Base-by-base conservation (phyloP, 2,329 filamentous ascomycete genomes). In the Penicillium sp. region DNA sequence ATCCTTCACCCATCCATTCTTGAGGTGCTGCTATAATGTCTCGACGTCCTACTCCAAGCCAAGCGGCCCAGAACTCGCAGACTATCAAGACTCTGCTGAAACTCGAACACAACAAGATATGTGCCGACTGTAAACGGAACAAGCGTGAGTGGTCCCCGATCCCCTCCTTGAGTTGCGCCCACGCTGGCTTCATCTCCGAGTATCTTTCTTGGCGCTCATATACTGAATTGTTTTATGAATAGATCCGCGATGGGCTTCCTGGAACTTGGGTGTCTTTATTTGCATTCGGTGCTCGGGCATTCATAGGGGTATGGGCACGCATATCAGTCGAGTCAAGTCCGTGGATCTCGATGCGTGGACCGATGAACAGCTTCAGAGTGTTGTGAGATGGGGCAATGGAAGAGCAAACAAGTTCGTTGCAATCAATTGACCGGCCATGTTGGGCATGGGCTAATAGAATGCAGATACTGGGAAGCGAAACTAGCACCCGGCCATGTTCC, bases 201-300 rank as follows among this genome's bases (percentile, higher is more conserved):
- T 28, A 17, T 36, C 42, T 52, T 43, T 33, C 22, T 46, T 35
- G 46, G 38, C 12, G 37, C 17, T 48, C 19, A 49, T 26, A 53
- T 49, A 36, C 54, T 65, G 42, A 75, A 64, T 45, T 36, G 48
- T 17, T 1, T 22, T 31, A 38, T 48, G 28, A 38, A 47, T 72
- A 96, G 91, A 97, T 79, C 94, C 94, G 58, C 85, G 94, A 88
- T 99, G 94, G 94, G 94, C 94, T 31, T 97, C 91, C 72, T 99
- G 94, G 94, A 99, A 99, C 74, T 78, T 99, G 52, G 94, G 94
- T 67, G 87, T 99, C 70, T 99, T 99, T 73, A 82, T 99, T 70
- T 99, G 94, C 81, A 99, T 99, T 73, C 88, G 92, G 72, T 99
- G 94, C 78, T 99, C 94, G 17, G 95, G 95, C 70, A 96, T 99